phyloP scores from a whole-genome alignment of 202 grass and related monocot genomes.

The Carex sylvatica region DNA sequence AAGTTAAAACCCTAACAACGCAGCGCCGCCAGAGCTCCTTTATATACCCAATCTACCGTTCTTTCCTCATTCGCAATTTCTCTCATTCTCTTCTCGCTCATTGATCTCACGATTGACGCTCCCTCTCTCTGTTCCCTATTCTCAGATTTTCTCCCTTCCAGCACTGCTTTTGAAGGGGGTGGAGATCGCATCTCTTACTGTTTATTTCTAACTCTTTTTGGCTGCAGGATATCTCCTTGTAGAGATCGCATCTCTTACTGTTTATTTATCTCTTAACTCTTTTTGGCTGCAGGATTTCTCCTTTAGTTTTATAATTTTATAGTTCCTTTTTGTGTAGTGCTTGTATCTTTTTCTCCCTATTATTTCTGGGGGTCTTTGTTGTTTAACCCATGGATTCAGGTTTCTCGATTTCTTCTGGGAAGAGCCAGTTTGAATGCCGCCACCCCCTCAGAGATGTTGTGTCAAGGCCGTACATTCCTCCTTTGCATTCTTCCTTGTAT shows the following conservation, averaged over 20 bases:
- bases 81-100: neutral
- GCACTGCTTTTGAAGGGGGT: neutral
- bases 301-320: neutral
- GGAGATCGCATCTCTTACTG: neutral
- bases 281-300: constrained; percentile 12
- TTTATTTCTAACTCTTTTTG: constrained; percentile 8
- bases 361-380: constrained; percentile 22
- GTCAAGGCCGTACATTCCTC: constrained; percentile 58
- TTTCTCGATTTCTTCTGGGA: constrained; percentile 61
- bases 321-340: neutral
- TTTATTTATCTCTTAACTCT: constrained; percentile 19
- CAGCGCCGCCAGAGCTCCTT: neutral
- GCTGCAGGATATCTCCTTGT: neutral
- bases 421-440: constrained; percentile 39
- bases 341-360: neutral
- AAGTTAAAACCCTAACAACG: neutral
- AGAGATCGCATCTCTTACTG: neutral
- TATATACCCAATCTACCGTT: neutral
- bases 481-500: constrained; percentile 46
- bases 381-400: constrained; percentile 77
- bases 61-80: neutral
- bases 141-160: neutral
- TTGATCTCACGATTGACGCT: neutral
- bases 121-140: neutral
- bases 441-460: constrained; percentile 56